phyloP scores from a whole-genome alignment of 2,329 filamentous ascomycete species.

The Colletotrichum graminicola region DNA sequence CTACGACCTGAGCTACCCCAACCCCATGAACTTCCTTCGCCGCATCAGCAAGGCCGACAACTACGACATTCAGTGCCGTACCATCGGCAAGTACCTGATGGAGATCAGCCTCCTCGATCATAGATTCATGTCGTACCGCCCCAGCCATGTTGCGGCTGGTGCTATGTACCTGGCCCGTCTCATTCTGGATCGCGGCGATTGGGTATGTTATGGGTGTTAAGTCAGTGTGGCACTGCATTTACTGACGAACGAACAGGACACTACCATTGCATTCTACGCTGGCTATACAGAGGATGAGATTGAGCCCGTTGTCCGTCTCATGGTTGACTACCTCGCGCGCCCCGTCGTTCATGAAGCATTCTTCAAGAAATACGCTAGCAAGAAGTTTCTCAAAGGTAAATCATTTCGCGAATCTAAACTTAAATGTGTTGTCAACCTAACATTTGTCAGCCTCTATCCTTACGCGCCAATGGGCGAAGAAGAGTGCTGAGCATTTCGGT shows the following conservation, averaged over 20 bases:
- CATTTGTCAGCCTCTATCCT: constrained; percentile 81
- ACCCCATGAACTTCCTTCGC: constrained; percentile 99
- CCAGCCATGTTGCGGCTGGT: constrained; percentile 90
- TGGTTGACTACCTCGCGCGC: constrained; percentile 95
- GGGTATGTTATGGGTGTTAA: constrained; percentile 71
- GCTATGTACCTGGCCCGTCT: constrained; percentile 95
- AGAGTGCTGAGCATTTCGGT: constrained; percentile 71
- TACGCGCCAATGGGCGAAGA: constrained; percentile 93
- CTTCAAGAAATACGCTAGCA: constrained; percentile 99
- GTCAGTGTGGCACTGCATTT: constrained; percentile 37
- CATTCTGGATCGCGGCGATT: constrained; percentile 90
- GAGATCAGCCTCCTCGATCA: constrained; percentile 97
- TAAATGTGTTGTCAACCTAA: constrained; percentile 45
- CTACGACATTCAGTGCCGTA: constrained; percentile 98
- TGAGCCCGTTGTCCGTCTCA: constrained; percentile 89
- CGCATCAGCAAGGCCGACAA: constrained; percentile 99
- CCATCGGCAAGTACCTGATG: constrained; percentile 96
- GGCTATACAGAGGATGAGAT: constrained; percentile 96
- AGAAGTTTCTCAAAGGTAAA: constrained; percentile 98
- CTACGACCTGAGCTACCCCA: constrained; percentile 98
- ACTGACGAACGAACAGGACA: constrained; percentile 69
- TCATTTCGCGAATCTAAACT: too few species aligned
- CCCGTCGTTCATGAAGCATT: constrained; percentile 96
- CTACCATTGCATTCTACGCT: constrained; percentile 88
- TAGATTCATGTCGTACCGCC: constrained; percentile 89